Evolutionary conservation across 2,329 filamentous ascomycete species (phyloP), one percentile per base, ranked within the genome.

Genomic region (Cytospora leucostoma): DNA sequence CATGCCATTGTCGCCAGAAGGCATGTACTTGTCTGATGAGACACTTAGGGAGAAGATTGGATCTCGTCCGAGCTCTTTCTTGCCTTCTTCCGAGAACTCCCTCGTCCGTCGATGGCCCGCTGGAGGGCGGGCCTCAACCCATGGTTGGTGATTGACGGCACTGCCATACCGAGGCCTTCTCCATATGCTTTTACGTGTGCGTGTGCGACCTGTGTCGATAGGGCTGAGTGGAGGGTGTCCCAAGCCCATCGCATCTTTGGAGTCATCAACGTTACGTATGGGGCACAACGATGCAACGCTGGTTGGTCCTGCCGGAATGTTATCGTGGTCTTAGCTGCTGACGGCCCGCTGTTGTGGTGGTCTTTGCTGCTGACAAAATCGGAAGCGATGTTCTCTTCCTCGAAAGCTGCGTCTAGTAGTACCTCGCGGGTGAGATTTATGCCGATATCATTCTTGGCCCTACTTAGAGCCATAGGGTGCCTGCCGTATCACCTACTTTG

Each of bases 11-110:
- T 27, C 27, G 4, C 27, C 27, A 33, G 32, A 32, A 3, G 37
- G 5, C 19, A 55, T n/a, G 13, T 38, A 61, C 19, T 32, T 40
- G 19, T 49, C 27, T 4, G 27, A 27, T 27, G 10, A 32, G 35
- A 8, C 27, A 47, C 37, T 49, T 37, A 4, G 34, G 32, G n/a
- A 55, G 47, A 15, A 33, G 38, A 38, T 27, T 61, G 38, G 33
- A 61, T 52, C 10, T 61, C 38, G 2, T 49, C 58, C 51, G 37
- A 61, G 33, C 38, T 49, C 58, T 40, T 55, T 1, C 47, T 37
- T 17, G 38, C 51, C 4, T 55, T 55, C 8, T 34, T 33, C 3
- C n/a, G n/a, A n/a, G 17, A 1, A 50, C 50, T 38, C 58, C 58
- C 50, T 38, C 58, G 44, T 17, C 53, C 34, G 32, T 54, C 37